phyloP scores from a whole-genome alignment of 768 basidiomycete species.

The Pleurotus pulmonarius region DNA sequence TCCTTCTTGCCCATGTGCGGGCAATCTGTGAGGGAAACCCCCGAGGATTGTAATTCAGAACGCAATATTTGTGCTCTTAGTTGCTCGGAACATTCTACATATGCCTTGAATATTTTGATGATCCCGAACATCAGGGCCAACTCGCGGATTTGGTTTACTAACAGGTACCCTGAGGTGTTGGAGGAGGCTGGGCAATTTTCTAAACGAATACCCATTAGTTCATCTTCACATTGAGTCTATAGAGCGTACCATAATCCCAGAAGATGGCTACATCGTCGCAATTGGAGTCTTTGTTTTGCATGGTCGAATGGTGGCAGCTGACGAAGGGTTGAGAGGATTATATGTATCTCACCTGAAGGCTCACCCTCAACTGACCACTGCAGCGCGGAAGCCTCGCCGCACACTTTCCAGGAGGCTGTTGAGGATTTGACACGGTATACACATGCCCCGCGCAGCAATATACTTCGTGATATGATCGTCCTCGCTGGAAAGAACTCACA shows the following conservation, averaged over 20 bases:
- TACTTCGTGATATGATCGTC: no score
- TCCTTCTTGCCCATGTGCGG: conserved; percentile 32
- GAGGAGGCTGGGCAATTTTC: conserved; percentile 36
- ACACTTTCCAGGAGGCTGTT: neutral
- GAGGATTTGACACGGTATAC: conserved; percentile 4
- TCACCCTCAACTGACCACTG: no score
- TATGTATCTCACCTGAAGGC: neutral
- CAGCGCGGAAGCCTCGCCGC: no score
- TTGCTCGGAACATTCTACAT: conserved; percentile 38
- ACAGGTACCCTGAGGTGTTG: conserved; percentile 33
- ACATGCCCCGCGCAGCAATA: neutral
- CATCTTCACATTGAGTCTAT: conserved; percentile 21
- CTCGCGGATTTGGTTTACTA: conserved; percentile 39
- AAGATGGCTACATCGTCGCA: conserved; percentile 30
- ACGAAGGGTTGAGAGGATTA: conserved; percentile 11
- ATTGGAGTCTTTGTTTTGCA: neutral
- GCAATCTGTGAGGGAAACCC: conserved; percentile 38
- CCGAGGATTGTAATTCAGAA: conserved; percentile 44
- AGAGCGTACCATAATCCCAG: conserved; percentile 37
- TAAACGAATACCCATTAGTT: conserved; percentile 18
- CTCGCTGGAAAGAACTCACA: no score
- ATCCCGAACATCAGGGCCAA: conserved; percentile 45
- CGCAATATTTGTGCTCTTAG: conserved; percentile 27
- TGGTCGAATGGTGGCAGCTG: conserved; percentile 5
- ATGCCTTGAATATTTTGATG: conserved; percentile 49